Evolutionary conservation across 148 eudicot genomes (phyloP).

Genomic region (Suaeda aralocaspica): DNA sequence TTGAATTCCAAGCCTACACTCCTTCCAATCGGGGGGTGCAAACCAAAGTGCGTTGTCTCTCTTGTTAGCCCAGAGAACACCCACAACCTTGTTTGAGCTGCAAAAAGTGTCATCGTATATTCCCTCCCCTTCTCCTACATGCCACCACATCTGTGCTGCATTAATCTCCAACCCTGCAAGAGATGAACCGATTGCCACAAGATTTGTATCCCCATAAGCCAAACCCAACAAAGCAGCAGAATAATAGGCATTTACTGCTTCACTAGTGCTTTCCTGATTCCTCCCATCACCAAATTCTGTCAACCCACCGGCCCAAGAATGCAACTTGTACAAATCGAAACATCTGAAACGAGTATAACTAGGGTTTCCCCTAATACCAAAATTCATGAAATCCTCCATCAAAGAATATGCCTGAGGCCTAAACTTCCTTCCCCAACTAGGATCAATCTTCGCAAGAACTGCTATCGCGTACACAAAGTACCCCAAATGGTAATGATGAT

Average conservation of each 20-base stretch:
- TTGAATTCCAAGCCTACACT: constrained; percentile 83
- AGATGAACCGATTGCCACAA: constrained; percentile 60
- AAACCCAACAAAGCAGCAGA: constrained; percentile 89
- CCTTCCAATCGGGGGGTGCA: constrained; percentile 75
- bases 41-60: constrained; percentile 86
- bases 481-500: constrained; percentile 89
- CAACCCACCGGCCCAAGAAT: constrained; percentile 95
- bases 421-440: constrained; percentile 77
- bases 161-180: constrained; percentile 66
- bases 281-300: constrained; percentile 87
- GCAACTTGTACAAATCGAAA: constrained; percentile 81
- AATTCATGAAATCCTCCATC: constrained; percentile 82
- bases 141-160: constrained; percentile 88
- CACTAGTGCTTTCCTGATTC: constrained; percentile 84
- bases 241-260: constrained; percentile 84
- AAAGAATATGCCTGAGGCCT: constrained; percentile 74
- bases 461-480: constrained; percentile 80
- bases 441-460: constrained; percentile 89
- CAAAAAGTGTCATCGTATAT: constrained; percentile 57
- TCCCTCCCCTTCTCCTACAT: constrained; percentile 49
- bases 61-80: constrained; percentile 77
- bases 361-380: constrained; percentile 43
- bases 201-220: constrained; percentile 80
- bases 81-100: constrained; percentile 52
- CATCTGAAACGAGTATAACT: constrained; percentile 64